Evolutionary conservation across 805 yeast species (phyloP).

Genomic region (Kodamaea lidongshanica): DNA sequence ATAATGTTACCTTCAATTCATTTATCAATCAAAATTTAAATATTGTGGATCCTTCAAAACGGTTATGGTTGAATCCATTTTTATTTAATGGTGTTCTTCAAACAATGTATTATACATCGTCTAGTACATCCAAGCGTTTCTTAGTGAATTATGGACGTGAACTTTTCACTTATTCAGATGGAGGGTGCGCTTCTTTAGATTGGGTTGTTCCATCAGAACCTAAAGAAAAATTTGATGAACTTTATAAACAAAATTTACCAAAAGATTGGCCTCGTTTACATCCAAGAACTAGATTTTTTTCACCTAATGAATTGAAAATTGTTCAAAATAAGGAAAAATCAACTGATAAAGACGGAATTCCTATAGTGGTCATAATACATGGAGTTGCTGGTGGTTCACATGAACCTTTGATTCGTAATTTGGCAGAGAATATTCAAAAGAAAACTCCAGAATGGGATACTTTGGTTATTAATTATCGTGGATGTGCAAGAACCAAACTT

Average conservation of each 20-base stretch:
- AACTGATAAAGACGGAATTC: slow-evolving; percentile 31
- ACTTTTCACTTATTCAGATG: slow-evolving; percentile 51
- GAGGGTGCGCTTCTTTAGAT: slow-evolving; percentile 71
- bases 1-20: slow-evolving; percentile 4
- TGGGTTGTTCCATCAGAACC: slow-evolving; percentile 46
- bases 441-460: slow-evolving; percentile 46
- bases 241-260: slow-evolving; percentile 27
- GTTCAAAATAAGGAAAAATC: slow-evolving; percentile 18
- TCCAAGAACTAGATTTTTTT: slow-evolving; percentile 47
- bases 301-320: slow-evolving; percentile 38
- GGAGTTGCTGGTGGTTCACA: slow-evolving; percentile 86
- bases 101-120: slow-evolving; percentile 60
- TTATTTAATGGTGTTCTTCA: slow-evolving; percentile 71
- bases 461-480: slow-evolving; percentile 66
- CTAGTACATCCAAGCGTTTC: slow-evolving; percentile 46
- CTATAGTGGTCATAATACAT: slow-evolving; percentile 61
- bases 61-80: slow-evolving; percentile 55
- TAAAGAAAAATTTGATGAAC: slow-evolving; percentile 19
- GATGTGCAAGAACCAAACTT: slow-evolving; percentile 65
- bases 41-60: slow-evolving; percentile 20
- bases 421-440: slow-evolving; percentile 25
- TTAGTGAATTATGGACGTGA: slow-evolving; percentile 70
- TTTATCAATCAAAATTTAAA: slow-evolving; percentile 9
- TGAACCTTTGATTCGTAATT: slow-evolving; percentile 64
- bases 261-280: slow-evolving; percentile 38